A percentile compares a stretch with the other conserved stretches of the same genome.
Evolutionary conservation across 805 yeast genomes (phyloP).

Genomic region (Monosporozyma yasuniensis): DNA sequence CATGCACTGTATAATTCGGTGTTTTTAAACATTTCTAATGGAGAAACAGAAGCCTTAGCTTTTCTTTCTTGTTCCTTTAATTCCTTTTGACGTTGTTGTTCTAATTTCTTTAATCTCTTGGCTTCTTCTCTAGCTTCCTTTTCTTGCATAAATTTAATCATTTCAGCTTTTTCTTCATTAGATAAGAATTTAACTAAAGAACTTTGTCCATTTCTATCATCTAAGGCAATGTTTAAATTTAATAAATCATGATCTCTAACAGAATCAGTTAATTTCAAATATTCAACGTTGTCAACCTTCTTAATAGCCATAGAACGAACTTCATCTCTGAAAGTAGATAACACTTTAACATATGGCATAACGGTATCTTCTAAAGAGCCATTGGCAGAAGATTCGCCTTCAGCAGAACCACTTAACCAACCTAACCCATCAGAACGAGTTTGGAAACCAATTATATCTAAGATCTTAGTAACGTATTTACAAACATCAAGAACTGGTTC

Average conservation of each 20-base stretch:
- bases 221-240: slow-evolving; percentile 72
- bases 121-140: slow-evolving; percentile 39
- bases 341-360: slow-evolving; percentile 70
- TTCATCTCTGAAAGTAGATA: slow-evolving; percentile 73
- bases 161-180: slow-evolving; percentile 56
- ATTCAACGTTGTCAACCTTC: slow-evolving; percentile 39
- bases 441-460: slow-evolving; percentile 69
- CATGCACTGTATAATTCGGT: slow-evolving; percentile 53
- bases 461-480: slow-evolving; percentile 59
- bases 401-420: slow-evolving; percentile 49
- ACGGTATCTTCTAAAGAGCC: slow-evolving; percentile 52
- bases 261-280: slow-evolving; percentile 64
- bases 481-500: slow-evolving; percentile 61
- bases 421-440: slow-evolving; percentile 65
- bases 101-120: slow-evolving; percentile 38
- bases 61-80: slow-evolving; percentile 53
- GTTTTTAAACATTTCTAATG: slow-evolving; percentile 64
- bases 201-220: slow-evolving; percentile 75
- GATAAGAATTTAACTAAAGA: slow-evolving; percentile 78
- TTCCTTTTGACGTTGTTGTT: slow-evolving; percentile 46
- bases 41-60: slow-evolving; percentile 60
- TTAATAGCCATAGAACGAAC: slow-evolving; percentile 69
- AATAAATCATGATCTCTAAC: slow-evolving; percentile 66
- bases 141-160: slow-evolving; percentile 46
- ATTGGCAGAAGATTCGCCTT: slow-evolving; percentile 16